Evolutionary conservation across 164 flowering plant genomes (phyloP), one percentile per base, ranked within the genome.

Genomic region (Brasenia schreberi): DNA sequence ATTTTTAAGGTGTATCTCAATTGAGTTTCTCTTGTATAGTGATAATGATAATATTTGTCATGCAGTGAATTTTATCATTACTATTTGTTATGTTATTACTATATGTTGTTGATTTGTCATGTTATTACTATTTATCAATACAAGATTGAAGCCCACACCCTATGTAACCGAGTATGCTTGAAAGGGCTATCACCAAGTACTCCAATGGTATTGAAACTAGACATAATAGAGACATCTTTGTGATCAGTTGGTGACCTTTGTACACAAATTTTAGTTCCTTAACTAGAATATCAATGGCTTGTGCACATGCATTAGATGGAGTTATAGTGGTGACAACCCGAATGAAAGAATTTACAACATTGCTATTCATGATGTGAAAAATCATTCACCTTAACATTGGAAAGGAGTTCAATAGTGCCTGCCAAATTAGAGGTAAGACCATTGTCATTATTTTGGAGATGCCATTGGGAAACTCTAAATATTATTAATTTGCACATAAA

Each of bases 261-360:
- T 82, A 18, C 33, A 77, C 72, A 42, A 63, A 77, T 58, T 86
- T 79, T 77, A 81, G 80, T 65, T n/a, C 87, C 4, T 1, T 79
- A 17, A 84, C 88, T 0, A 89, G 96, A 5, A 87, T 90, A 33
- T 89, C 92, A 62, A 85, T 87, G 93, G 59, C 93, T 0, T 83
- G 87, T 66, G 91, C 92, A 1, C 90, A 85, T 56, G 87, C 76
- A 12, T 71, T 84, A 0, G 1, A 1, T 1, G 96, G 96, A 0
- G 72, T n/a, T n/a, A n/a, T n/a, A n/a, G n/a, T n/a, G n/a, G n/a
- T 84, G 18, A 18, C 65, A 59, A 59, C 27, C 5, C 9, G 1
- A 5, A 58, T 65, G 52, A 53, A 66, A 16, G 71, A 52, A 11
- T 56, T 72, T 65, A 33, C 2, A 19, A 86, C 11, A 72, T n/a